phyloP scores from a whole-genome alignment of 805 yeast species.

The Jamesozyma rosinii region DNA sequence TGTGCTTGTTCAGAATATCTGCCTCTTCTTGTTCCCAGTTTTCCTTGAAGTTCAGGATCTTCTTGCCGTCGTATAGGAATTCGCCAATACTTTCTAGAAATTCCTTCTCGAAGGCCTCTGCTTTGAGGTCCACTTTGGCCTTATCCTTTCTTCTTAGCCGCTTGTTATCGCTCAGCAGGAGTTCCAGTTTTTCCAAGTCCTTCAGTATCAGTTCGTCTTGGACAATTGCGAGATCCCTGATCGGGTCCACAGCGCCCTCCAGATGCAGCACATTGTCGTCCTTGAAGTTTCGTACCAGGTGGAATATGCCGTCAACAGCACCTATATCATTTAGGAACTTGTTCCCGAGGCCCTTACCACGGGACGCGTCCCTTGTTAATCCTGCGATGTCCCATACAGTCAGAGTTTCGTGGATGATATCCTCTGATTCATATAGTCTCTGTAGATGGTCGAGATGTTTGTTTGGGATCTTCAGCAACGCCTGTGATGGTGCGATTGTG shows the following conservation, averaged over 20 bases:
- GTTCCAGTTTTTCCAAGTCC: conserved; percentile 63
- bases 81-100: conserved; percentile 36
- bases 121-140: conserved; percentile 32
- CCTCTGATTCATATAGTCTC: conserved; percentile 49
- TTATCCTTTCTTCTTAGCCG: conserved; percentile 38
- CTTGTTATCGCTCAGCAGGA: conserved; percentile 37
- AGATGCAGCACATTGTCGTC: conserved; percentile 72
- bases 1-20: conserved; percentile 57
- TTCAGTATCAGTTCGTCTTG: conserved; percentile 68
- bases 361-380: conserved; percentile 70
- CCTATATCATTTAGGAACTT: conserved; percentile 70
- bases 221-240: conserved; percentile 65
- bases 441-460: conserved; percentile 47
- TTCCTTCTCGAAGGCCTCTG: conserved; percentile 35
- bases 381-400: conserved; percentile 79
- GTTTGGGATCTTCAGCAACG: conserved; percentile 63
- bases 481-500: conserved; percentile 73
- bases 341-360: conserved; percentile 78
- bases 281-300: conserved; percentile 66
- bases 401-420: conserved; percentile 57
- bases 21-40: conserved; percentile 59
- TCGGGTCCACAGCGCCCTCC: conserved; percentile 64
- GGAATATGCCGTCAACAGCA: conserved; percentile 74
- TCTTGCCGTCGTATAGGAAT: conserved; percentile 43
- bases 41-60: conserved; percentile 50